Conservation (phyloP, 805 yeast species). For the Metschnikowia baotianmanensis region DNA sequence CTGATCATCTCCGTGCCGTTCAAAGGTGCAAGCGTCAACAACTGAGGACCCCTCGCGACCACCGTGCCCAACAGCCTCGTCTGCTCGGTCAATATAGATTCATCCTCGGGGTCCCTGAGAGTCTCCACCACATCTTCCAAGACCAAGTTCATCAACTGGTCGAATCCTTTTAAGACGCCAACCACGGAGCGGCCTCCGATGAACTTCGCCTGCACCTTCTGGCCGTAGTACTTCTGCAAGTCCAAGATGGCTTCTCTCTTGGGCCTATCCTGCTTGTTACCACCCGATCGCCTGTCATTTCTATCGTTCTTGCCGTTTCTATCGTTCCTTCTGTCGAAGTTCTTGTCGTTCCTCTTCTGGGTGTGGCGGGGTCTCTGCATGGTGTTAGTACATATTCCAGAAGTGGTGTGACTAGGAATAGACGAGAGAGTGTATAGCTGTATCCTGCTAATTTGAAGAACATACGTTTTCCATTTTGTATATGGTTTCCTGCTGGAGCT, state of each 20-base stretch:
- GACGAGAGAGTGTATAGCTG: neutral
- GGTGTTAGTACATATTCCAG: conserved; percentile 10
- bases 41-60: conserved; percentile 81
- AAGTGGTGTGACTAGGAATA: neutral
- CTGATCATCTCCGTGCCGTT: conserved; percentile 69
- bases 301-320: conserved; percentile 11
- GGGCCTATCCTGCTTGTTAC: conserved; percentile 56
- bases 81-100: conserved; percentile 48
- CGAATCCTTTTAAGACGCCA: conserved; percentile 82
- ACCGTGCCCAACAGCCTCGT: conserved; percentile 63
- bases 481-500: neutral
- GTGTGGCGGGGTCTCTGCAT: conserved; percentile 14
- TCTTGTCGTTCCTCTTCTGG: conserved; percentile 11
- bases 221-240: conserved; percentile 71
- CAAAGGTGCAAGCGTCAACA: conserved; percentile 71
- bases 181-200: conserved; percentile 82
- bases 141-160: conserved; percentile 76
- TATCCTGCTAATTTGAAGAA: neutral
- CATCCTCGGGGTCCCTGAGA: conserved; percentile 66
- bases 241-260: conserved; percentile 88
- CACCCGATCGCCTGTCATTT: conserved; percentile 12
- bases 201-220: conserved; percentile 71
- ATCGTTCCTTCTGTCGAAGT: conserved; percentile 11
- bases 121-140: conserved; percentile 69
- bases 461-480: conserved; percentile 19